Evolutionary conservation across 2,329 filamentous ascomycete genomes (phyloP), one percentile per base, ranked within the genome.

Genomic region (Neopestalotiopsis rosae): DNA sequence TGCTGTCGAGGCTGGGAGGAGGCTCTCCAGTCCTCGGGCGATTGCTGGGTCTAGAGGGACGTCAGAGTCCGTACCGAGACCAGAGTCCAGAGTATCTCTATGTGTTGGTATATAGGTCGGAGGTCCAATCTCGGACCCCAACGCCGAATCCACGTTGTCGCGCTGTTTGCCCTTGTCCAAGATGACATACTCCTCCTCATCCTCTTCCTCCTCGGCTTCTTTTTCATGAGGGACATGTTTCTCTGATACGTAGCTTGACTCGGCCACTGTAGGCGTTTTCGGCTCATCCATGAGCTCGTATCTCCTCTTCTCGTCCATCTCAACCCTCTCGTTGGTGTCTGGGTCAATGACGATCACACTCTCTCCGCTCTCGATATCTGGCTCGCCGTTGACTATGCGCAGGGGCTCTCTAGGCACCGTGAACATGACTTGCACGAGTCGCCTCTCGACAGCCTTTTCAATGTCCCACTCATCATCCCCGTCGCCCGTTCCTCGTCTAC

Each of bases 361-460:
- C 58, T 81, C 78, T 68, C 81, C 83, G 68, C 78, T 78, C 71
- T 84, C 83, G 42, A 85, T 77, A 71, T 78, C 79, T n/a, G 85
- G 81, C 75, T 92, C 92, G 65, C 89, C 91, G 78, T 98, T 98
- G 24, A 98, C 95, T n/a, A 98, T 94, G 32, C 95, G 85, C 71
- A 98, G 81, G 74, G 90, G 89, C 79, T 95, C 92, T 79, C 92
- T 94, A 2, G 96, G 95, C 70, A 98, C 94, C 0, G 95, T 98
- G 80, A 97, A 98, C 89, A 97, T 96, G 76, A 94, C 88, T 79
- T 95, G 92, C 70, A 95, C 92, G 9, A 93, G 84, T 28, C 92
- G 82, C 69, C 88, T 88, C 81, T 94, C 90, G 1, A 92, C 88
- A 2, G 92, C 92, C 67, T 87, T 85, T 78, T 95, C 92, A 52